phyloP scores from a whole-genome alignment of 306 rosid genomes.

The Ammopiptanthus mongolicus region DNA sequence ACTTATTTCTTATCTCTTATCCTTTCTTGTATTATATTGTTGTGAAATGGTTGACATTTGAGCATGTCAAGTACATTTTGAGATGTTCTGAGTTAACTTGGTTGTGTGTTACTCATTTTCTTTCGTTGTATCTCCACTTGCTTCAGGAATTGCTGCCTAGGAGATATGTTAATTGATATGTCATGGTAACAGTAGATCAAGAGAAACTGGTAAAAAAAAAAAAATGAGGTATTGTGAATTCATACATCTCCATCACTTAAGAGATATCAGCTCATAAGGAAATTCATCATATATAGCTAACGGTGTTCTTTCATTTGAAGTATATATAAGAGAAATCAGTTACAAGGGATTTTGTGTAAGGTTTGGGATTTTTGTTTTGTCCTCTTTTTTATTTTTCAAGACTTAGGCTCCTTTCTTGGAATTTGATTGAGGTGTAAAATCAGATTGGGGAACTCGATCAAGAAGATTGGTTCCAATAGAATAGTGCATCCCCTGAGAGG shows the following conservation, averaged over 20 bases:
- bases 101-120: background rate
- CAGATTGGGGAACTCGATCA: conserved; percentile 62
- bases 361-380: conserved; percentile 47
- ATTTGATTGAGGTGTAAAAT: conserved; percentile 72
- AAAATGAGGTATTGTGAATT: conserved; percentile 52
- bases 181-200: conserved; percentile 51
- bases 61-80: background rate
- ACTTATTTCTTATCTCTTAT: background rate
- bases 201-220: conserved; percentile 33
- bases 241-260: conserved; percentile 44
- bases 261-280: conserved; percentile 55
- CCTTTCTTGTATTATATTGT: background rate
- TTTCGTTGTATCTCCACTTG: conserved; percentile 16
- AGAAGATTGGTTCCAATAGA: conserved; percentile 51
- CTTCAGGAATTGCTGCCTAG: conserved; percentile 91
- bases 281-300: conserved; percentile 55
- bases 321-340: conserved; percentile 51
- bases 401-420: conserved; percentile 53
- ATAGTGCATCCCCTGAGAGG: conserved; percentile 48
- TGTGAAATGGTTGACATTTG: background rate
- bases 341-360: conserved; percentile 62
- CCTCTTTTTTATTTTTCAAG: conserved; percentile 19
- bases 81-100: background rate
- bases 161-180: conserved; percentile 51
- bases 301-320: conserved; percentile 50